Base-by-base conservation (phyloP, 1,284 basidiomycete species). In the Anthracocystis walkeri region DNA sequence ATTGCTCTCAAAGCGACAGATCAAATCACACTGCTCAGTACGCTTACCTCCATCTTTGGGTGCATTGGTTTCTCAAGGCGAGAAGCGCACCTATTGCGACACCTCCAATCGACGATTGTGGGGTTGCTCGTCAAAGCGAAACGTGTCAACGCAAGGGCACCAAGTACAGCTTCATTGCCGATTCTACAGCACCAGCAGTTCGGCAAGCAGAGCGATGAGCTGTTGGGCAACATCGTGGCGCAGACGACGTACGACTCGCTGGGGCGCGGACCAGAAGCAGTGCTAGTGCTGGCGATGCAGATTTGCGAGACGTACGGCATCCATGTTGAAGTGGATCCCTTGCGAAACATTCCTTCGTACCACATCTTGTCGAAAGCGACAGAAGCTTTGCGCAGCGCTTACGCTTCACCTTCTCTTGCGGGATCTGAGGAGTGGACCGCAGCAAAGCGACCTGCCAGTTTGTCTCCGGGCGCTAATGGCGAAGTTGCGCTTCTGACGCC, bases 231-330 rank as follows among this genome's bases (percentile, higher is more conserved):
- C 27, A 65, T 81, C 29, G 67, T 80, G 1, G 68, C 65, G 0
- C 72, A 76, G 56, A 67, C 75, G 3, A 55, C 66, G 18, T 65
- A 52, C 42, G 72, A 74, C 35, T 62, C 65, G 21, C 48, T 73
- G 0, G 65, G 75, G 1, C 38, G 65, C 7, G 76, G 73, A 5
- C 62, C 74, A 0, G 80, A 82, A n/a, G 76, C 82, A 4, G 76
- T 82, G 29, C 62, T 84, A 5, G 77, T 82, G 21, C 63, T 84
- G n/a, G 82, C 82, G 0, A 58, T 80, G 48, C 77, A 80, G 61
- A 70, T 82, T 16, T 83, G 81, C 64, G 82, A 84, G 49, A 82
- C 81, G 46, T 80, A 82, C 45, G 82, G 82, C 11, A 74, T 84
- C 44, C 75, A 84, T 25, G 69, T 83, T 16, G 77, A 84, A 29